Percentiles rank a stretch among this genome's conserved stretches.
phyloP scores from a whole-genome alignment of 768 basidiomycete species.

The Austroboletus eburneus region DNA sequence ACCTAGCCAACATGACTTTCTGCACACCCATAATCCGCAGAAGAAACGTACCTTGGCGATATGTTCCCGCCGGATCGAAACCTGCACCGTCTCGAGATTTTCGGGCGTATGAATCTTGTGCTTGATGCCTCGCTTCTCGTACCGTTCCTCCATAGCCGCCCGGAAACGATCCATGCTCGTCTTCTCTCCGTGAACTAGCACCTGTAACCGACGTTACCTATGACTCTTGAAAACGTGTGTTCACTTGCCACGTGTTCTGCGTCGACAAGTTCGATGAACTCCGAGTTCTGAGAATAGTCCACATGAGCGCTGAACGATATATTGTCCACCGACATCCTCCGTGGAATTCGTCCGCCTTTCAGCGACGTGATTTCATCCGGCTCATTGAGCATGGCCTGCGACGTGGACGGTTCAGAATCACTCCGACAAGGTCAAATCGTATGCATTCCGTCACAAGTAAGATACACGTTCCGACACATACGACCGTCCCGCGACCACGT shows the following conservation, averaged over 20 bases:
- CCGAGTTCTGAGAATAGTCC: constrained; percentile 92
- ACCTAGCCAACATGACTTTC: too few species aligned
- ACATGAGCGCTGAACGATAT: constrained; percentile 97
- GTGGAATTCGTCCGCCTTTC: constrained; percentile 73
- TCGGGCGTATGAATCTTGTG: constrained; percentile 92
- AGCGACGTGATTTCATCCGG: constrained; percentile 80
- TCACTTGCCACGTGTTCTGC: constrained; percentile 80
- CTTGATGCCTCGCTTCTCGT: constrained; percentile 82
- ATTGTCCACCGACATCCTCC: constrained; percentile 87
- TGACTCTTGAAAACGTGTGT: not conserved
- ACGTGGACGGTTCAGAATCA: constrained; percentile 5
- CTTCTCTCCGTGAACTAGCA: constrained; percentile 92
- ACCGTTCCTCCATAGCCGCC: constrained; percentile 77
- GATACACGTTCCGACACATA: constrained; percentile 15
- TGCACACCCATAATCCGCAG: too few species aligned
- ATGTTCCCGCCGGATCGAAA: constrained; percentile 84
- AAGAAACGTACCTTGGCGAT: constrained; percentile 71
- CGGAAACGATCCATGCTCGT: constrained; percentile 85
- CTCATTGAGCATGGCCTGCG: constrained; percentile 86
- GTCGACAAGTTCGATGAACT: constrained; percentile 89
- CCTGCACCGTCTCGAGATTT: constrained; percentile 81
- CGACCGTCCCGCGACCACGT: constrained; percentile 36
- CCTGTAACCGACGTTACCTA: constrained; percentile 37
- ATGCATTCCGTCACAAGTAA: constrained; percentile 11
- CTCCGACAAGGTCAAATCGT: not conserved